Base-by-base conservation (phyloP, 352 stramenopile genomes). In the Globisporangium polare region DNA sequence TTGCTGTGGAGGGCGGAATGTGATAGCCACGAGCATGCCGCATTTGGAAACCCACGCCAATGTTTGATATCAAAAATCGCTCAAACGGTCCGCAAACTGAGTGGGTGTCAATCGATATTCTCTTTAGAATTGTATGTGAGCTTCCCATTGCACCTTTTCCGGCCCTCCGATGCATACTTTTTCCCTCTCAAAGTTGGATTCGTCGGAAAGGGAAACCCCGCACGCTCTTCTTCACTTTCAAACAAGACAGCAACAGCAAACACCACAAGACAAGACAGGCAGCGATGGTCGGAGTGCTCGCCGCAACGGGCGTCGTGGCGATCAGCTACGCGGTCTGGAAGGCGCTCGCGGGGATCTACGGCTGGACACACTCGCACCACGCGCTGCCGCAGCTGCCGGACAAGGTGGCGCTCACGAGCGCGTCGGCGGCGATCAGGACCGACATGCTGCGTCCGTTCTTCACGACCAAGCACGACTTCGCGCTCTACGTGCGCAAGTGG, bases 401-500 rank as follows among this genome's bases (percentile, higher is more conserved):
- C 5, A 55, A 49, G 17, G 50, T 58, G 58, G 26, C 35, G 18
- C 20, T 61, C 35, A 8, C 26, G 24, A 12, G 43, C 59, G 1
- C 53, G 46, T 3, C 52, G 22, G 5, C 26, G 2, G 27, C 43
- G 12, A 27, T 37, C 31, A 10, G 35, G 18, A 51, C 68, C 50
- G 64, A 74, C 47, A 60, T 72, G 10, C 54, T 76, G 35, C 67
- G 50, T 0, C 58, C 41, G 20, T 79, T 64, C 57, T 82, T 79
- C 57, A 64, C 68, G 20, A 81, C 73, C 12, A 71, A 61, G 0
- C 69, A 74, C 46, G 69, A 66, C 7, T 66, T 86, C 10, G 71
- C 72, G 59, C 68, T 86, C 6, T 83, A 67, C 41, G 63, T 81
- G 20, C 72, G 49, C 60, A 81, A 76, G 62, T 86, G 74, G 72